Base-by-base conservation (phyloP, 768 basidiomycete species). In the Phylloporus sp. region DNA sequence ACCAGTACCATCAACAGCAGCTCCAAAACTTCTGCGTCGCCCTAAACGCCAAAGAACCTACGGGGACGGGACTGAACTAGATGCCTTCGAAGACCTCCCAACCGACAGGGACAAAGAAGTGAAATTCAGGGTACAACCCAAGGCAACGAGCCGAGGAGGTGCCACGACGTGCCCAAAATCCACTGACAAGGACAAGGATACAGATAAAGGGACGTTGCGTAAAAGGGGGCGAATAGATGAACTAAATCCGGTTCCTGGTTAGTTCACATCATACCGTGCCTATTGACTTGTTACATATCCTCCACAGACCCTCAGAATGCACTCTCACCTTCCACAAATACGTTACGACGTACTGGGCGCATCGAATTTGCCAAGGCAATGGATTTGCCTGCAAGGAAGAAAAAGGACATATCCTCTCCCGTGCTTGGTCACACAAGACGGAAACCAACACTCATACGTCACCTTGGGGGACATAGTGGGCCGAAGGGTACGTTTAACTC, bases 11-110 rank as follows among this genome's bases (percentile, higher is more conserved):
- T 74, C 77, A 29, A 62, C 79, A 3, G 76, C 73, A 29, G 74
- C 73, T 22, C 81, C 86, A 6, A 89, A 84, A 69, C 68, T 91
- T 12, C 71, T 93, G 23, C 81, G 85, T 47, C 76, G 83, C 58
- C 90, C 90, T 12, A 93, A 91, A 70, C 85, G 88, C 34, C 79
- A 78, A 55, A 76, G 82, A 47, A 80, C 80, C 13, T 93, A 86
- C 61, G 90, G 90, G 6, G 88, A 92, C 62, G 94, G 94, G 13
- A 93, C 91, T 10, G 94, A 95, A 66, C 73, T 97, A 47, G 94
- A 97, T 61, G 82, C 69, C 4, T 79, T 97, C 52, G 94, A 95
- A 24, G 94, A 97, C 67, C 78, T 95, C 36, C 85, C 84, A 7
- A 89, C 91, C 10, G 88, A 94, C 62, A 77, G 88, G 42, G 91